phyloP scores from a whole-genome alignment of 139 green algal genomes.

The Chlorella sp. region DNA sequence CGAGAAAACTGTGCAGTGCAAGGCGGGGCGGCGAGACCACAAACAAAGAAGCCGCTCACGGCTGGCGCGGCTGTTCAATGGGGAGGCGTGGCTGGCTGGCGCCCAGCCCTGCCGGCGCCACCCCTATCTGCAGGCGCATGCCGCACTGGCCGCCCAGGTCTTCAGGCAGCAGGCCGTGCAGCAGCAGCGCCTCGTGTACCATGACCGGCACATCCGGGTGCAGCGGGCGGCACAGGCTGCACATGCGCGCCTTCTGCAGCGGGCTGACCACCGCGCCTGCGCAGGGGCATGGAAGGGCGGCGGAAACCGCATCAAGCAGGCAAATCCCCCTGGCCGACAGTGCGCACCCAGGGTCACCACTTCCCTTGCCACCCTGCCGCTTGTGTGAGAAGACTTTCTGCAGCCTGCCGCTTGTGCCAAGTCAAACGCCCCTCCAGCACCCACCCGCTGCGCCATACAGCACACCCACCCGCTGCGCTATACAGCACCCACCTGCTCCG shows the following conservation, averaged over 20 bases:
- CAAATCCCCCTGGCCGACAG: too few species aligned
- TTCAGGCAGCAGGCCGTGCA: background rate
- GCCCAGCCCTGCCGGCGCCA: background rate
- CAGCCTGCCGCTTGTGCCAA: too few species aligned
- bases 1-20: too few species aligned
- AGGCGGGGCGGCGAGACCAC: too few species aligned
- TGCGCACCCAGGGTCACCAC: too few species aligned
- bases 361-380: background rate
- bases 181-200: background rate
- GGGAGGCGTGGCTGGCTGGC: background rate
- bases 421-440: background rate
- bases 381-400: background rate
- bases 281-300: too few species aligned
- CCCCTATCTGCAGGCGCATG: too few species aligned
- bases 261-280: background rate
- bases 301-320: too few species aligned
- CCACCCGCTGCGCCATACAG: background rate
- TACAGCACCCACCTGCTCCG: conserved; percentile 3
- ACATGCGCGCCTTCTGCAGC: conserved; percentile 15
- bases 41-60: background rate
- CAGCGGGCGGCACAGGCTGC: background rate
- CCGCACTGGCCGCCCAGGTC: too few species aligned
- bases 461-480: background rate
- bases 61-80: background rate
- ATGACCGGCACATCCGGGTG: background rate